Evolutionary conservation across 768 basidiomycete species (phyloP).

Genomic region (Lentinus brumalis): DNA sequence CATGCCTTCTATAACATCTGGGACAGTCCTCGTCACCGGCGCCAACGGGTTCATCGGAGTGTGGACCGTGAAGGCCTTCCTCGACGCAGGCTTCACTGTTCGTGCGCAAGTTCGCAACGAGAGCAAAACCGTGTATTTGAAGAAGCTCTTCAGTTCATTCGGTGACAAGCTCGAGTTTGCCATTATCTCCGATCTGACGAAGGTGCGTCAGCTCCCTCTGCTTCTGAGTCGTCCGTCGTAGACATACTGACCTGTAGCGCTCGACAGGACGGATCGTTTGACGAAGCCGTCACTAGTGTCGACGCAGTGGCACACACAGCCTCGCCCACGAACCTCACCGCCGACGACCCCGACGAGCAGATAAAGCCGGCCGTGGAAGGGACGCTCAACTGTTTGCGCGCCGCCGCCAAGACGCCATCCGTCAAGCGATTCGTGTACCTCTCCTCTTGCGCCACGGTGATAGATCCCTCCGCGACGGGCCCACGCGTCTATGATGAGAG

Average conservation of each 20-base stretch:
- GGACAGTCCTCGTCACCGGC: slow-evolving; percentile 56
- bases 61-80: slow-evolving; percentile 56
- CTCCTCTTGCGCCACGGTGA: slow-evolving; percentile 53
- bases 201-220: slow-evolving; percentile 34
- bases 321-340: slow-evolving; percentile 56
- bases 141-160: slow-evolving; percentile 51
- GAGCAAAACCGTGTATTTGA: slow-evolving; percentile 60
- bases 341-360: slow-evolving; percentile 51
- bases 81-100: slow-evolving; percentile 63
- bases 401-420: slow-evolving; percentile 15
- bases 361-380: slow-evolving; percentile 74
- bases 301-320: slow-evolving; percentile 73
- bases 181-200: slow-evolving; percentile 71
- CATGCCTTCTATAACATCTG: slow-evolving; percentile 39
- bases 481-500: slow-evolving; percentile 43
- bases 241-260: too few species aligned
- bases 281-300: slow-evolving; percentile 76
- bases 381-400: slow-evolving; percentile 36
- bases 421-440: slow-evolving; percentile 66
- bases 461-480: slow-evolving; percentile 24
- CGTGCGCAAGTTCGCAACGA: slow-evolving; percentile 67
- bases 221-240: too few species aligned
- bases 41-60: slow-evolving; percentile 62
- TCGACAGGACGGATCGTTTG: slow-evolving; percentile 64
- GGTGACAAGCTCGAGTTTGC: slow-evolving; percentile 64